A percentile compares a stretch with the other conserved stretches of the same genome.
phyloP scores from a whole-genome alignment of 306 rosid genomes.

The Casuarina equisetifolia region DNA sequence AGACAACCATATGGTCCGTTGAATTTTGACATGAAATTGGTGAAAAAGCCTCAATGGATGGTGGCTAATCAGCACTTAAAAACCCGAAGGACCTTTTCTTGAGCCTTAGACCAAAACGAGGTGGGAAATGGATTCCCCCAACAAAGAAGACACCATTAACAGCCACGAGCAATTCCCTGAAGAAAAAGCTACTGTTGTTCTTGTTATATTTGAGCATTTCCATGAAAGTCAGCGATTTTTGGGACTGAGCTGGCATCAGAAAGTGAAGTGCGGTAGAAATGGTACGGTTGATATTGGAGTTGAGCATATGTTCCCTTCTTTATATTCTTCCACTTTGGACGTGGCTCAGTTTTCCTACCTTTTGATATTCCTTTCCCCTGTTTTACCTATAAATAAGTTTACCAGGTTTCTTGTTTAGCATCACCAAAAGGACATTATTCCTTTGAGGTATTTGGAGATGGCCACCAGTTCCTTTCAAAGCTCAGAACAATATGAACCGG shows the following conservation, averaged over 20 bases:
- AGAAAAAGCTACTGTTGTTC: background rate
- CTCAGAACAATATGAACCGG: slow-evolving; percentile 3
- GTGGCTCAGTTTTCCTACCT: background rate
- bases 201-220: background rate
- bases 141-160: background rate
- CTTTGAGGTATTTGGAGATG: slow-evolving; percentile 10
- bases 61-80: background rate
- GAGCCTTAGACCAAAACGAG: background rate
- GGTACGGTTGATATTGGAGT: slow-evolving; percentile 8
- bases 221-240: background rate
- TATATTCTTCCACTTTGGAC: slow-evolving; percentile 19
- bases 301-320: slow-evolving; percentile 11
- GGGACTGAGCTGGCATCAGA: slow-evolving; percentile 7
- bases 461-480: slow-evolving; percentile 17
- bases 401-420: background rate
- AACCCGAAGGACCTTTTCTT: slow-evolving; percentile 1
- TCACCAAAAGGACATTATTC: background rate
- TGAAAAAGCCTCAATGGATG: slow-evolving; percentile 1
- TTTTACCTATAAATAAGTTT: background rate
- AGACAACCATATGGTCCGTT: slow-evolving; percentile 2
- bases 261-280: slow-evolving; percentile 9
- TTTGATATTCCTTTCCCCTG: too few relatives aligned
- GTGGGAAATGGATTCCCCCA: slow-evolving; percentile 1
- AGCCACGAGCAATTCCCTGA: background rate
- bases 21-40: background rate